These are phyloP conservation scores for Microstegium vimineum DNA, from an alignment of 176 grass and related monocot species.

Conservation along the genomic window DNA sequence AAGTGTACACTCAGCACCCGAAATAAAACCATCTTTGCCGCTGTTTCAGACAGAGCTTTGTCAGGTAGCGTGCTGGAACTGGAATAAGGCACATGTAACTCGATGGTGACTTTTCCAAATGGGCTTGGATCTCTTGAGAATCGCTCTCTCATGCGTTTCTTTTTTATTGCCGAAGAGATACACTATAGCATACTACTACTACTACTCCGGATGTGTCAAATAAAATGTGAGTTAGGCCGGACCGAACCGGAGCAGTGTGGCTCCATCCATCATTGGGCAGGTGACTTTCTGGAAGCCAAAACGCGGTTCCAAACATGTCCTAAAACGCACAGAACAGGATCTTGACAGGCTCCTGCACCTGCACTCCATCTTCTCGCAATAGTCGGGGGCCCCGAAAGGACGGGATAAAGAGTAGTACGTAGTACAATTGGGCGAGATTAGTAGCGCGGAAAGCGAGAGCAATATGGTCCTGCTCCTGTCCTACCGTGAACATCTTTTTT, in stretches of 20 bases:
- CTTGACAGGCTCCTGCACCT: background rate
- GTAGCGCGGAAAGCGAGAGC: slow-evolving; percentile 1
- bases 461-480: background rate
- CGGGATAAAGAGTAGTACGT: background rate
- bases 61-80: slow-evolving; percentile 18
- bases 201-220: background rate
- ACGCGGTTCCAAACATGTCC: background rate
- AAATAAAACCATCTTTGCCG: background rate
- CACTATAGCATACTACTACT: too few relatives aligned
- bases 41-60: background rate
- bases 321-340: background rate
- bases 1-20: background rate
- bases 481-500: slow-evolving; percentile 31
- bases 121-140: background rate
- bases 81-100: slow-evolving; percentile 1
- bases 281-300: background rate
- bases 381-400: background rate
- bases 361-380: slow-evolving; percentile 1
- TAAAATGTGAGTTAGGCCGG: slow-evolving; percentile 11
- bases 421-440: background rate
- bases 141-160: background rate
- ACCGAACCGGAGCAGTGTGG: background rate
- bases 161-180: slow-evolving; percentile 1
- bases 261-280: background rate
- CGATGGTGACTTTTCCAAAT: background rate